These are phyloP conservation scores for Salvia rosmarinus DNA, from an alignment of 257 asterid genomes.

Conservation along the genomic window DNA sequence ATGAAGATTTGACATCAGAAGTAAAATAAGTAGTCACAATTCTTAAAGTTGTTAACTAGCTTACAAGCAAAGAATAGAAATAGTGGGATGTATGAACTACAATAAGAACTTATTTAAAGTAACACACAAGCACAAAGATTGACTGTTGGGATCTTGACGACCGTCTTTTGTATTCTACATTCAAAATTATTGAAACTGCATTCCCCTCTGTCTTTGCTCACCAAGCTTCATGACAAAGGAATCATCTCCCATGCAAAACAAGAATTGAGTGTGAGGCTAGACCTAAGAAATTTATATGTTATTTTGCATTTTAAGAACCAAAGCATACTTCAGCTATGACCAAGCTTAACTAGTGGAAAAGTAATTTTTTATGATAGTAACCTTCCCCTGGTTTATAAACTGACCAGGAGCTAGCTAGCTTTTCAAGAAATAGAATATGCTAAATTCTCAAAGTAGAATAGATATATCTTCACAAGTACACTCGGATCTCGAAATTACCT, in stretches of 20 bases:
- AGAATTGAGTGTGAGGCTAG: slow-evolving; percentile 10
- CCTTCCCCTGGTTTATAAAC: no score
- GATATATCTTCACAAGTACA: no score
- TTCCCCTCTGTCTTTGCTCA: background rate
- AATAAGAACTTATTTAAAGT: background rate
- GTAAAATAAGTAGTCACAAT: background rate
- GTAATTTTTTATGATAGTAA: no score
- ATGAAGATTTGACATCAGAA: no score
- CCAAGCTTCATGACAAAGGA: slow-evolving; percentile 14
- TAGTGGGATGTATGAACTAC: slow-evolving; percentile 14
- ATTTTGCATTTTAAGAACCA: no score
- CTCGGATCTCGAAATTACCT: no score
- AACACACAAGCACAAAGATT: background rate
- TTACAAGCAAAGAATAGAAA: slow-evolving; percentile 6
- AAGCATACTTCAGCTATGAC: no score
- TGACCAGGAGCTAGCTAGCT: no score
- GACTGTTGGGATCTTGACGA: background rate
- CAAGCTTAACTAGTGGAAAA: no score
- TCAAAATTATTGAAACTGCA: background rate
- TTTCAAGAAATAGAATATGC: no score
- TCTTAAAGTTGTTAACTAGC: background rate
- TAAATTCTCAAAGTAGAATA: no score
- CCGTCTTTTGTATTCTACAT: background rate
- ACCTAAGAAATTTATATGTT: background rate
- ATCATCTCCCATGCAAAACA: slow-evolving; percentile 22